Evolutionary conservation across 1,284 basidiomycete genomes (phyloP).

Genomic region (Coniferiporia sulphurascens): DNA sequence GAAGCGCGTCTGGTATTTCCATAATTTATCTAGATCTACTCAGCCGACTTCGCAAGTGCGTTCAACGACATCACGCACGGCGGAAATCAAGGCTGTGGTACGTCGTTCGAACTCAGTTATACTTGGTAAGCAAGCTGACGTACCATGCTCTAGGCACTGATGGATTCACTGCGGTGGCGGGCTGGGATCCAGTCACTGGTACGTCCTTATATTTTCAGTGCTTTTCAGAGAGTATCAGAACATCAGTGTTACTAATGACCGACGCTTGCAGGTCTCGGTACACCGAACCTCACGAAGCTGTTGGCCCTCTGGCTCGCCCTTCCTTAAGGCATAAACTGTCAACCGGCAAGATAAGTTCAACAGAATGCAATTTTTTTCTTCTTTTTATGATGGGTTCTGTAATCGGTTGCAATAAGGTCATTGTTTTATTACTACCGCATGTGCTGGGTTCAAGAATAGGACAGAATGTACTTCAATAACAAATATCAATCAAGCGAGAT

Average conservation of each 20-base stretch:
- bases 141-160: constrained; percentile 14
- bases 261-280: constrained; percentile 18
- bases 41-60: constrained; percentile 18
- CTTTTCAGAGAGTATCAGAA: neutral
- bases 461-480: neutral
- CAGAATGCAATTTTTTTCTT: neutral
- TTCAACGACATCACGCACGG: constrained; percentile 36
- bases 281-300: constrained; percentile 19
- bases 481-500: neutral
- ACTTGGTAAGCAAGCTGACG: too few species aligned
- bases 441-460: neutral
- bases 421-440: neutral
- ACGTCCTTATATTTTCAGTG: neutral
- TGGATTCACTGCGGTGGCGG: constrained; percentile 23
- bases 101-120: neutral
- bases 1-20: neutral
- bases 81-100: constrained; percentile 25
- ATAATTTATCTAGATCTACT: constrained; percentile 26
- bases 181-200: constrained; percentile 28
- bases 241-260: neutral
- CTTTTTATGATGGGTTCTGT: neutral
- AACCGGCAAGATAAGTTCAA: too few species aligned
- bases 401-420: neutral
- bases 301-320: constrained; percentile 18
- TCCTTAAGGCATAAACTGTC: constrained; percentile 7